A percentile compares a stretch with the other conserved stretches of the same genome.
Evolutionary conservation across 1,284 basidiomycete species (phyloP).

Genomic region (Heterobasidion irregulare): DNA sequence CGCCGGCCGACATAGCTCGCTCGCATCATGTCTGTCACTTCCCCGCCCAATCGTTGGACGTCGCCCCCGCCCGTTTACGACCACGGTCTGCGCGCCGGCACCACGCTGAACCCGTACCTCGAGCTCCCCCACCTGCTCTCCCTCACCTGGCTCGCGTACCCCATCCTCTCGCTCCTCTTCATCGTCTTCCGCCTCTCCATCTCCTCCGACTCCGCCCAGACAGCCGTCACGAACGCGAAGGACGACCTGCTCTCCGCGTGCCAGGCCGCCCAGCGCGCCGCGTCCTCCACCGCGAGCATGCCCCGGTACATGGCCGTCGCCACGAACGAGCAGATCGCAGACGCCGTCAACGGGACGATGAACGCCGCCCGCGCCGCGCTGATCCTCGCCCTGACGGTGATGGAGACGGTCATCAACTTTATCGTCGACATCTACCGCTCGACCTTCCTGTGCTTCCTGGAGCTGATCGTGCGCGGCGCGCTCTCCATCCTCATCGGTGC

Average conservation of each 20-base stretch:
- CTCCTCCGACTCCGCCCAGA: conserved; percentile 64
- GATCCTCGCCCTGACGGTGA: conserved; percentile 66
- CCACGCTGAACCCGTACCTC: conserved; percentile 73
- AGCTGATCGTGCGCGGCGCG: conserved; percentile 80
- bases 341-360: conserved; percentile 73
- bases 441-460: conserved; percentile 86
- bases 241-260: conserved; percentile 71
- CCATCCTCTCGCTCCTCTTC: conserved; percentile 81
- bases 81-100: conserved; percentile 32
- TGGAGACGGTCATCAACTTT: conserved; percentile 87
- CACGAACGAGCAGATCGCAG: conserved; percentile 72
- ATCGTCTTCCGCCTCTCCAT: conserved; percentile 75
- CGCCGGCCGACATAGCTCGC: conserved; percentile 37
- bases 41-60: conserved; percentile 26
- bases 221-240: conserved; percentile 64
- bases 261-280: conserved; percentile 74
- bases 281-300: conserved; percentile 75
- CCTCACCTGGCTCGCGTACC: conserved; percentile 79
- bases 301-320: conserved; percentile 83
- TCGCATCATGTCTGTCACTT: conserved; percentile 24
- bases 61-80: conserved; percentile 49
- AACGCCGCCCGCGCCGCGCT: conserved; percentile 69
- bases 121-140: conserved; percentile 76
- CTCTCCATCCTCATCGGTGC: conserved; percentile 77
- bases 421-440: conserved; percentile 89